These are phyloP conservation scores for Conringia planisiliqua DNA, from an alignment of 345 rosid genomes.

Conservation along the genomic window DNA sequence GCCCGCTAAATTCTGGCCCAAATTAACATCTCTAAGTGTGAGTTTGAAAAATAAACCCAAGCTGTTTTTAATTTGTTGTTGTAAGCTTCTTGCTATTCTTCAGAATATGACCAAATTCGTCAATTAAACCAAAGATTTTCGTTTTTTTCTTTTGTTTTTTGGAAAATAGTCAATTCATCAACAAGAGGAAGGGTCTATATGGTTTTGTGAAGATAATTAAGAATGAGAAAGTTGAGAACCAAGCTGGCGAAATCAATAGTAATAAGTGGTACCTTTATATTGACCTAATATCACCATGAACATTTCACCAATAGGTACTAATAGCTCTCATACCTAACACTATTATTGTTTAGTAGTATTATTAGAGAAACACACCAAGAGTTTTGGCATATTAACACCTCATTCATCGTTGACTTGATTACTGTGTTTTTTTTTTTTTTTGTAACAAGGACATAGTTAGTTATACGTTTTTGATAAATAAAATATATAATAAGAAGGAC, in stretches of 20 bases:
- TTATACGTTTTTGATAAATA: background rate
- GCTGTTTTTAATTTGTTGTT: background rate
- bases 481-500: no score
- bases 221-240: background rate
- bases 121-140: background rate
- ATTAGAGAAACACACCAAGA: background rate
- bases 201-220: background rate
- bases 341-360: conserved; percentile 10
- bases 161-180: background rate
- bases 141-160: background rate
- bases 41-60: background rate
- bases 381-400: background rate
- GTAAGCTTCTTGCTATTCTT: background rate
- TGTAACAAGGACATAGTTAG: background rate
- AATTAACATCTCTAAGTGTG: no score
- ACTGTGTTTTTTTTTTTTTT: background rate
- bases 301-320: conserved; percentile 22
- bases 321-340: conserved; percentile 11
- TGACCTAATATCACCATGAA: background rate
- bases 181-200: background rate
- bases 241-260: conserved; percentile 17
- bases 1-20: no score
- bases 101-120: background rate
- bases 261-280: conserved; percentile 15
- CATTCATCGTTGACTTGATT: background rate